These are phyloP conservation scores for Lactifluus pinguis DNA, from an alignment of 768 basidiomycete species.

Conservation along the genomic window DNA sequence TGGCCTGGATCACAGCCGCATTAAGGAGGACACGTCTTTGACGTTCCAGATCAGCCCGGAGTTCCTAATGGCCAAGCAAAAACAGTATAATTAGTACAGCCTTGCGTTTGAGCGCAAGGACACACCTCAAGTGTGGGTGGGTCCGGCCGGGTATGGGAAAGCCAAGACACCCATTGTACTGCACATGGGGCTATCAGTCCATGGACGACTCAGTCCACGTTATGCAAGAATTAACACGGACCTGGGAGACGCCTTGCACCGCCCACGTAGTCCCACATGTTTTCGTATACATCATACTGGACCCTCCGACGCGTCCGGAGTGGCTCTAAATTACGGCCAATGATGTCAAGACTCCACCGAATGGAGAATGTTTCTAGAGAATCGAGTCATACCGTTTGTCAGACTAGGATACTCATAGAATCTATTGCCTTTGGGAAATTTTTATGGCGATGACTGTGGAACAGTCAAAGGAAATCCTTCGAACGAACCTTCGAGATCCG, in stretches of 20 bases:
- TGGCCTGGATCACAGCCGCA: slow-evolving; percentile 13
- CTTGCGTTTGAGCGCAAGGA: background rate
- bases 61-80: slow-evolving; percentile 7
- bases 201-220: background rate
- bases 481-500: slow-evolving; percentile 15
- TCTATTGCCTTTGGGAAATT: slow-evolving; percentile 10
- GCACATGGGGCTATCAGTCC: background rate
- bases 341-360: background rate
- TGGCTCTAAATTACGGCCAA: background rate
- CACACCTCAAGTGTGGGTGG: slow-evolving; percentile 14
- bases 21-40: slow-evolving; percentile 15
- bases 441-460: background rate
- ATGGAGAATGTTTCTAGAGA: background rate
- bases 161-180: slow-evolving; percentile 20
- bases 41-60: slow-evolving; percentile 14
- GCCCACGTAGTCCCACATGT: slow-evolving; percentile 17
- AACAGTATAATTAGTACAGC: slow-evolving; percentile 1
- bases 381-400: slow-evolving; percentile 5
- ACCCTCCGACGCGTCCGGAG: slow-evolving; percentile 12
- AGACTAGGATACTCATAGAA: slow-evolving; percentile 18
- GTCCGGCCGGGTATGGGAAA: slow-evolving; percentile 13
- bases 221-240: background rate
- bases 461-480: background rate
- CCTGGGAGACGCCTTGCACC: slow-evolving; percentile 17
- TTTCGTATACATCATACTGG: slow-evolving; percentile 11